These are phyloP conservation scores for Taxawa tesnikishii DNA, from an alignment of 2,329 filamentous ascomycete species.

Conservation along the genomic window DNA sequence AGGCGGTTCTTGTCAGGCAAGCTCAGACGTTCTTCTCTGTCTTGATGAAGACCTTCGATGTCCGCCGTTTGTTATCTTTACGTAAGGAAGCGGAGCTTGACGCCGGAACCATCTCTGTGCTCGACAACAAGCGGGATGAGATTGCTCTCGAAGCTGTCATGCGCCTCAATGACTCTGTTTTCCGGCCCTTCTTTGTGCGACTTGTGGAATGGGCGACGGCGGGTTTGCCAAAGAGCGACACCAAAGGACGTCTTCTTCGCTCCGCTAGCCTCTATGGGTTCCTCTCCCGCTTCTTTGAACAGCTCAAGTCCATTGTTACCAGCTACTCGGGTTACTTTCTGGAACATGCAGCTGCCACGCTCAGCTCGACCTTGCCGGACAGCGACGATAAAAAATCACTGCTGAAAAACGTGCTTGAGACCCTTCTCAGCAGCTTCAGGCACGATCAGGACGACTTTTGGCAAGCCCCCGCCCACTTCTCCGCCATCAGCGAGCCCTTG, in stretches of 20 bases:
- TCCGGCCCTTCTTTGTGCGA: conserved; percentile 79
- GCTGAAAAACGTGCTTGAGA: conserved; percentile 57
- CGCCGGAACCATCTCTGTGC: conserved; percentile 12
- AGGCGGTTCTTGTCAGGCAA: conserved; percentile 67
- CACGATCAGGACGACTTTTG: conserved; percentile 92
- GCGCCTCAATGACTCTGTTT: conserved; percentile 89
- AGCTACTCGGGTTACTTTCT: conserved; percentile 79
- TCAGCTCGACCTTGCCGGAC: conserved; percentile 31
- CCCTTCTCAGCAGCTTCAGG: conserved; percentile 64
- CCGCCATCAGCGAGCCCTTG: conserved; percentile 56
- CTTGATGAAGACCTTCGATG: conserved; percentile 47
- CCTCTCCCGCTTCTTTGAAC: conserved; percentile 65
- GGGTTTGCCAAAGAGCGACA: conserved; percentile 50
- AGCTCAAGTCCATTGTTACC: conserved; percentile 87
- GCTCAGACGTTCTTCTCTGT: conserved; percentile 53
- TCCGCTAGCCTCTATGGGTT: conserved; percentile 73
- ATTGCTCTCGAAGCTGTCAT: conserved; percentile 72
- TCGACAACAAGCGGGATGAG: conserved; percentile 48
- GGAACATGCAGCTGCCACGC: conserved; percentile 57
- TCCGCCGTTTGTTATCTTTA: conserved; percentile 46
- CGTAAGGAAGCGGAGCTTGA: conserved; percentile 50
- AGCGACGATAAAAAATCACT: conserved; percentile 45
- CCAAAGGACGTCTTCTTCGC: conserved; percentile 45
- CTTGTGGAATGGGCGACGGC: conserved; percentile 70
- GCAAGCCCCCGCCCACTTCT: conserved; percentile 83